A percentile compares a stretch with the other conserved stretches of the same genome.
These are phyloP conservation scores for Tylopilus intermedius DNA, from an alignment of 768 basidiomycete genomes.

Conservation along the genomic window DNA sequence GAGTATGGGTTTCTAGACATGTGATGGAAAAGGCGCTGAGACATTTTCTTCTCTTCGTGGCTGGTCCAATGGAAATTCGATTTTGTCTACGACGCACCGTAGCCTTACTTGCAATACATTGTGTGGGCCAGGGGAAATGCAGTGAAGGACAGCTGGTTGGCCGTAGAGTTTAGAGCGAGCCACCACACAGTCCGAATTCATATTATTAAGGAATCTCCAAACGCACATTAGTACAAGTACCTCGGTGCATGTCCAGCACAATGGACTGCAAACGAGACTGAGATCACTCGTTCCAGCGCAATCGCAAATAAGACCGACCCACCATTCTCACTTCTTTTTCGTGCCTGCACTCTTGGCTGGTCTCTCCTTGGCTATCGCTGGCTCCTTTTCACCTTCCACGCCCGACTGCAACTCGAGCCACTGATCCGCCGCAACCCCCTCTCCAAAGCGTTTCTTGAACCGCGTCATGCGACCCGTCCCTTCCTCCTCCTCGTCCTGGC, in stretches of 20 bases:
- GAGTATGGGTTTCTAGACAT: too few relatives aligned
- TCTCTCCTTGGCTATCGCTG: slow-evolving; percentile 22
- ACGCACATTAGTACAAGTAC: neutral
- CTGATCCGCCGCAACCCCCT: slow-evolving; percentile 37
- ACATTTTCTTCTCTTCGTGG: neutral
- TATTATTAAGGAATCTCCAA: neutral
- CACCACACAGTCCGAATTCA: neutral
- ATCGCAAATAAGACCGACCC: neutral
- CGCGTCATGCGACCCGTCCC: slow-evolving; percentile 75
- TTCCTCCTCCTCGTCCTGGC: slow-evolving; percentile 61
- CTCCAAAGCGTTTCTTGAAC: slow-evolving; percentile 71
- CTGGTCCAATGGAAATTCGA: neutral
- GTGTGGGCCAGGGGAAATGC: too few relatives aligned
- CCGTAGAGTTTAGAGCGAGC: neutral
- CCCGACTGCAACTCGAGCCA: slow-evolving; percentile 26
- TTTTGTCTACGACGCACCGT: neutral
- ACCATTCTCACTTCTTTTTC: slow-evolving; percentile 21
- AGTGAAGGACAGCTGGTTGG: too few relatives aligned
- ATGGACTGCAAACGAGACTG: neutral
- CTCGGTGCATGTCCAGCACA: neutral
- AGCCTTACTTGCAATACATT: too few relatives aligned
- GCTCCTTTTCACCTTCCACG: slow-evolving; percentile 26
- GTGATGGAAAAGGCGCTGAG: neutral
- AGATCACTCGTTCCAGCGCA: neutral
- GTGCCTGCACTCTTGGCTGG: slow-evolving; percentile 9